Evolutionary conservation across 495 filamentous ascomycete species (phyloP), one percentile per base, ranked within the genome.

Genomic region (Schizothecium vesticola): DNA sequence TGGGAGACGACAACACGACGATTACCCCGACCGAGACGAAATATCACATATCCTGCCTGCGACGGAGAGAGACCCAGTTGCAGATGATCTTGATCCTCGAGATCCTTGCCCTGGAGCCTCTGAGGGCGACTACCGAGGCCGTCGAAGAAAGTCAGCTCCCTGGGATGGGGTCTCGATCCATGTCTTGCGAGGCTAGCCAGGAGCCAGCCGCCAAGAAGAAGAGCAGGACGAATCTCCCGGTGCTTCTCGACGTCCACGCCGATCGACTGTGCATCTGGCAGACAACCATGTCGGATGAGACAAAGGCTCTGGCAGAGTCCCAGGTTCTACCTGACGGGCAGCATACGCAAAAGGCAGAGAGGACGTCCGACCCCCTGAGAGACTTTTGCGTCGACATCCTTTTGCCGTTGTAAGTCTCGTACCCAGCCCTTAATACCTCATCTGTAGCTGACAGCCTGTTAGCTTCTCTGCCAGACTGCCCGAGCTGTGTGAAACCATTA

Each of bases 231-330:
- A 80, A 83, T 64, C 61, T 84, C 2, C 77, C 81, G 1, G 65
- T 89, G 1, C 83, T 93, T 23, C 82, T 99, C 9, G 94, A 98
- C 72, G 80, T 96, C 4, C 88, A 96, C 61, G 86, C 96, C 12
- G 96, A 99, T 75, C 87, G 93, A 36, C 82, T 99, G 24, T 96
- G 93, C 75, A 99, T 99, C 55, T 99, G 96, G 96, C 93, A 97
- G 73, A 92, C 93, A n/a, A 87, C 91, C 63, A 84, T 86, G 12
- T 76, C 83, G 7, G 87, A 87, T 26, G 81, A 83, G 56, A 71
- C 79, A 56, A 86, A 85, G 59, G 81, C 81, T 26, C 75, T 84
- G 33, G 84, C 86, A 51, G 86, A 89, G 69, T 77, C 82, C 12
- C 78, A 82, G 60, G 33, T 67, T 10, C 59, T 67, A 3, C 67